A percentile compares a stretch with the other conserved stretches of the same genome.
Conservation (phyloP, 108 stramenopile species). For the Cyclostephanos invisitatus region DNA sequence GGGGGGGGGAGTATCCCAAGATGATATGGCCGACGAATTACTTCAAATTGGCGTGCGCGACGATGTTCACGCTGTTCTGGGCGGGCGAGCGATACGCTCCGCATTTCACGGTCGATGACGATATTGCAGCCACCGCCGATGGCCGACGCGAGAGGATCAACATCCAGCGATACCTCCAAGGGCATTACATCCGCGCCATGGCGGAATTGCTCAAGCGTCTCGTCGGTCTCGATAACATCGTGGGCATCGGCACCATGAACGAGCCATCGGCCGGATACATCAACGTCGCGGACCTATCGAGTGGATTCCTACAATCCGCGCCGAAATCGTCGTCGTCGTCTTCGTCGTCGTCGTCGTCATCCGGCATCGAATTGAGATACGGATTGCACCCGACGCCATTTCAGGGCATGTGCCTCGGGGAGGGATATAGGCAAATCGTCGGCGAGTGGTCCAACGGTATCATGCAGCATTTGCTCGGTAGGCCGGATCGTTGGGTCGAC, state of each 20-base stretch:
- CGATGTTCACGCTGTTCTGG: slow-evolving; percentile 58
- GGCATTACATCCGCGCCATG: slow-evolving; percentile 47
- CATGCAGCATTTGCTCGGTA: slow-evolving; percentile 29
- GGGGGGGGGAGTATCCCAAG: slow-evolving; percentile 14
- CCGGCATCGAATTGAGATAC: slow-evolving; percentile 17
- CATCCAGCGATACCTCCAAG: slow-evolving; percentile 43
- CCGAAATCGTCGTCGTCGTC: slow-evolving; percentile 6
- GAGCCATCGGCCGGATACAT: slow-evolving; percentile 50
- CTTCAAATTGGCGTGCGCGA: slow-evolving; percentile 47
- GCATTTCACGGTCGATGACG: slow-evolving; percentile 23
- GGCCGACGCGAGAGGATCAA: slow-evolving; percentile 4
- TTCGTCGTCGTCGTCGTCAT: slow-evolving; percentile 2
- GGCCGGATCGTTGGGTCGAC: slow-evolving; percentile 16
- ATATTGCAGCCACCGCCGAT: neutral
- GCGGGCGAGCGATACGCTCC: slow-evolving; percentile 53
- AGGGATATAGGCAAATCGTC: slow-evolving; percentile 14
- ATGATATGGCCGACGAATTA: slow-evolving; percentile 64
- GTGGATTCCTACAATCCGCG: slow-evolving; percentile 18
- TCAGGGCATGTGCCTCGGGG: slow-evolving; percentile 38
- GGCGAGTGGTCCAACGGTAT: slow-evolving; percentile 38
- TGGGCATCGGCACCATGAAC: slow-evolving; percentile 55
- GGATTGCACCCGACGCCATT: slow-evolving; percentile 28
- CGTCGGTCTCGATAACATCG: slow-evolving; percentile 39
- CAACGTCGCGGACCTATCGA: slow-evolving; percentile 28
- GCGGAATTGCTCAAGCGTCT: slow-evolving; percentile 36